Evolutionary conservation across 257 asterid genomes (phyloP), one percentile per base, ranked within the genome.

Genomic region (Misopates orontium): DNA sequence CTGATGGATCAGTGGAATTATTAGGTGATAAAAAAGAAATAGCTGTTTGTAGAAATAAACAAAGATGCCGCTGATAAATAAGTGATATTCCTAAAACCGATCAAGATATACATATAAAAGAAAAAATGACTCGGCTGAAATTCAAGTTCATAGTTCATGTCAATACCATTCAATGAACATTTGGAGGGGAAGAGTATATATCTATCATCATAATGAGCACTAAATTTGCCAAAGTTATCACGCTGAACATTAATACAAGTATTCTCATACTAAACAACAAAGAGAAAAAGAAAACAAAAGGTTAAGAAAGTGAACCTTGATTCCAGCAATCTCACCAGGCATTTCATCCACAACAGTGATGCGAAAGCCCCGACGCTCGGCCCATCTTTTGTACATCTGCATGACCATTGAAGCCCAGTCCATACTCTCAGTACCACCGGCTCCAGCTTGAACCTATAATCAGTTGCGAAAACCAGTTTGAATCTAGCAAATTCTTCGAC

Each of bases 361-460:
- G 15, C 85, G 73, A 80, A 70, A 94, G 59, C 92, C 96, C 31
- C 83, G 88, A 60, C 49, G 74, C 69, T 90, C 91, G 73, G 99
- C 96, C 99, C 99, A 94, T 56, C 68, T 77, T 72, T 77, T 86
- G 79, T 94, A 94, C 99, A 90, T 94, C 84, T 88, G 97, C 86
- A 88, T 80, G 71, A 94, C 86, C 92, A 90, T 94, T 49, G 91
- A 83, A 75, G 99, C 96, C 97, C 99, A 90, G 76, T 90, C 99
- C 94, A 84, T 86, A 85, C 97, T 90, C 88, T 94, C 99, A 32
- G 99, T 94, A 62, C 97, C 99, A 64, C 99, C 99, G 67, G 99
- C 97, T 73, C 99, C 96, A 74, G 96, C 95, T 85, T 94, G 99
- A 72, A 88, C 99, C 97, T 93, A 59, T 54, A 68, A 25, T 73